Conservation (phyloP, 2,329 filamentous ascomycete species). For the Clonostachys solani region DNA sequence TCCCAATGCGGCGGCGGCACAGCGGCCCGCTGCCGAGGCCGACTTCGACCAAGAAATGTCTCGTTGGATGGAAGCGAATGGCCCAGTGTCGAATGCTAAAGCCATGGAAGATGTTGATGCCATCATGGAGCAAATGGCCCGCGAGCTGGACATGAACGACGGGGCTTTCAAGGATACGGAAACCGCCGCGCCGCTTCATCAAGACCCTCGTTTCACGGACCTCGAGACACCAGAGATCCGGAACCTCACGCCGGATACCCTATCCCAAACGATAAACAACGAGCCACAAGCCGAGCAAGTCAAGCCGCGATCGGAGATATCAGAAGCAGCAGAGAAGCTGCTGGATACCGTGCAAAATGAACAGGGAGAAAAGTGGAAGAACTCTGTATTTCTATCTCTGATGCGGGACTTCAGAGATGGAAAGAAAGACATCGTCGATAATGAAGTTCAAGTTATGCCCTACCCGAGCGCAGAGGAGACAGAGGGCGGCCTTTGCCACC, state of each 20-base stretch:
- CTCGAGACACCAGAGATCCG: conserved; percentile 23
- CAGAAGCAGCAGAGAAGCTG: conserved; percentile 35
- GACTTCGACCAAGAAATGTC: conserved; percentile 36
- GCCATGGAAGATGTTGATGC: conserved; percentile 33
- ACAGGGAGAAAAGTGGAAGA: conserved; percentile 39
- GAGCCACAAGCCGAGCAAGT: conserved; percentile 6
- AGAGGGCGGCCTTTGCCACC: no score
- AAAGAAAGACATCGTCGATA: conserved; percentile 35
- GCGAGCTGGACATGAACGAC: conserved; percentile 31
- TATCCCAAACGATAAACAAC: conserved; percentile 10
- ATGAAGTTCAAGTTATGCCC: conserved; percentile 23
- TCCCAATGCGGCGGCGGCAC: conserved; percentile 10
- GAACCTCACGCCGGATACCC: conserved; percentile 10
- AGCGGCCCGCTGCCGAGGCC: conserved; percentile 13
- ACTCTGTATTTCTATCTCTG: conserved; percentile 36
- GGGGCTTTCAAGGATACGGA: conserved; percentile 12
- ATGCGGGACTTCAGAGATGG: conserved; percentile 42
- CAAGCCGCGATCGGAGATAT: conserved; percentile 27
- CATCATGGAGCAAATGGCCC: conserved; percentile 36
- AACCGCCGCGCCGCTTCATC: background rate
- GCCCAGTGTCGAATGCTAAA: conserved; percentile 11
- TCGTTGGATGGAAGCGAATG: conserved; percentile 32
- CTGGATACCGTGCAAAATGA: conserved; percentile 38
- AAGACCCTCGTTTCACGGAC: conserved; percentile 13
- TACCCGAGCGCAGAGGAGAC: no score